These are phyloP conservation scores for Penicillium brasilianum DNA, from an alignment of 2,329 filamentous ascomycete species.

Conservation along the genomic window DNA sequence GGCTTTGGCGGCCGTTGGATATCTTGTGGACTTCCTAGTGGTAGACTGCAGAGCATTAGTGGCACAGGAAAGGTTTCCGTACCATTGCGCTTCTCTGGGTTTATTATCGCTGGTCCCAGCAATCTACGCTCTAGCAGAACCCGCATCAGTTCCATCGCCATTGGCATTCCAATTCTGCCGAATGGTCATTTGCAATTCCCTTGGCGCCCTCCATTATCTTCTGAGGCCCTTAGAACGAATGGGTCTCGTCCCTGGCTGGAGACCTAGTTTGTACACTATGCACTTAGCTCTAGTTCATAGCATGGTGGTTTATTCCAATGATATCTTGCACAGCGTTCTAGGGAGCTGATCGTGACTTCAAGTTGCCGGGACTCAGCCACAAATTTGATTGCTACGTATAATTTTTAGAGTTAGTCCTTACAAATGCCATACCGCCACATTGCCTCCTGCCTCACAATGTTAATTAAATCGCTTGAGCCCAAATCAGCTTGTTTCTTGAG, in stretches of 20 bases:
- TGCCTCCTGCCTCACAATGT: not conserved
- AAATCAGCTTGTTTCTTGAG: slow-evolving; percentile 1
- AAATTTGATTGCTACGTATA: not conserved
- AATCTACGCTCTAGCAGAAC: slow-evolving; percentile 11
- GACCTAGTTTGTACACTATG: slow-evolving; percentile 17
- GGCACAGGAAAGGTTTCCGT: slow-evolving; percentile 10
- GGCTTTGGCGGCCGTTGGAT: slow-evolving; percentile 8
- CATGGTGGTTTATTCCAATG: slow-evolving; percentile 10
- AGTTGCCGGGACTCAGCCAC: not conserved
- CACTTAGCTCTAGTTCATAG: slow-evolving; percentile 9
- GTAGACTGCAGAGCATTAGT: not conserved
- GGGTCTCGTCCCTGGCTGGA: slow-evolving; percentile 9
- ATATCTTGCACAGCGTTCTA: slow-evolving; percentile 27
- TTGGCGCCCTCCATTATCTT: slow-evolving; percentile 7
- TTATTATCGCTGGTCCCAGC: slow-evolving; percentile 14
- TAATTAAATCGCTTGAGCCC: not conserved
- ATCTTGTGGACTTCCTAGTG: slow-evolving; percentile 9
- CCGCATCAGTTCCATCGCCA: not conserved
- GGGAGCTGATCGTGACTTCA: slow-evolving; percentile 43
- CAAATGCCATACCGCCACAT: not conserved
- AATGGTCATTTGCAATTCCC: not conserved
- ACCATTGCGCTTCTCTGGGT: slow-evolving; percentile 9
- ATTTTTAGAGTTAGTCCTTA: not conserved
- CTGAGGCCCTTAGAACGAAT: slow-evolving; percentile 14
- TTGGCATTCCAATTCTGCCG: not conserved